Conservation (phyloP, 257 asterid species). For the Ehretia macrophylla region DNA sequence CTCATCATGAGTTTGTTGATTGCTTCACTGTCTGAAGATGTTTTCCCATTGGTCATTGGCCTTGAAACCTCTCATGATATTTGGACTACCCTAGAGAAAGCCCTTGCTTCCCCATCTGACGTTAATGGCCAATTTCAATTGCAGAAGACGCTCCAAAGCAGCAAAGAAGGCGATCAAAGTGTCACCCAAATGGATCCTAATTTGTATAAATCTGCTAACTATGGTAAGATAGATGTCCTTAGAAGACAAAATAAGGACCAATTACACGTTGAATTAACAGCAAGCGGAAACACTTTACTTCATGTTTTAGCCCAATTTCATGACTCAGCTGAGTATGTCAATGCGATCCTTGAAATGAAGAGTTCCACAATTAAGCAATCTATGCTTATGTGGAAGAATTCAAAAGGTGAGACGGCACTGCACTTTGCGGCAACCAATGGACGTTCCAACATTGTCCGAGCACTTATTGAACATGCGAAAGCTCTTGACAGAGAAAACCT, state of each 20-base stretch:
- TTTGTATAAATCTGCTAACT: slow-evolving; percentile 3
- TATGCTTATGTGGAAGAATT: background rate
- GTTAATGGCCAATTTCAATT: no score
- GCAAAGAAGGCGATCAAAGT: background rate
- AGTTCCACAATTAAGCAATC: background rate
- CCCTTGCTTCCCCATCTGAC: no score
- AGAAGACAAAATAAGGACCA: no score
- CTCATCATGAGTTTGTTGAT: no score
- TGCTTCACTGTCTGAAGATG: no score
- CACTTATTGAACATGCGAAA: background rate
- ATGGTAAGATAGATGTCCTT: no score
- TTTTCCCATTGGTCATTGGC: no score
- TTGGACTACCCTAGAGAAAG: no score
- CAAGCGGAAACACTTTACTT: slow-evolving; percentile 10
- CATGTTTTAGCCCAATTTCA: slow-evolving; percentile 6
- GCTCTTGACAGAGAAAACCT: background rate
- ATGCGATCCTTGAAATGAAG: background rate
- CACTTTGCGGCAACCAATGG: slow-evolving; percentile 9
- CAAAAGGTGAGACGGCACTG: background rate
- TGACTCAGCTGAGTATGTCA: background rate
- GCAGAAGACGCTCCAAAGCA: no score
- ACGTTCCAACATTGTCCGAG: background rate
- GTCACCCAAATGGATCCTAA: background rate
- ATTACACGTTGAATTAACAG: background rate
- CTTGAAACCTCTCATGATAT: no score